Evolutionary conservation across 1,284 basidiomycete genomes (phyloP).

Genomic region (Moesziomyces antarcticus): DNA sequence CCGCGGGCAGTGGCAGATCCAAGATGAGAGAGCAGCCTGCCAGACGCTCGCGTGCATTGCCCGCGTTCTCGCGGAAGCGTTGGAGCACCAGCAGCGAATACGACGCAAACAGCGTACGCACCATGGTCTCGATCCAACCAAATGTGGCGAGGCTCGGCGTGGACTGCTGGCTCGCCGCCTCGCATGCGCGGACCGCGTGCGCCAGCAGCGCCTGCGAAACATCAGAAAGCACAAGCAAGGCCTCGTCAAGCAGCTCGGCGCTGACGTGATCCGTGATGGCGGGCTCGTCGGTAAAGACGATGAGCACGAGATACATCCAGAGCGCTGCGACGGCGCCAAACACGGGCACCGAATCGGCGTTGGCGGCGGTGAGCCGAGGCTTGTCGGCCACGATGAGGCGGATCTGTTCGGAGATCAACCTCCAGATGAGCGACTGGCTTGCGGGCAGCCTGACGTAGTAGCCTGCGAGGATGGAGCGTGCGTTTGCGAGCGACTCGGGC

Average conservation of each 20-base stretch:
- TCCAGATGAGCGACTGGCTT: slow-evolving; percentile 54
- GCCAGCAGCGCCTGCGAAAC: slow-evolving; percentile 35
- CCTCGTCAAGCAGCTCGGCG: slow-evolving; percentile 40
- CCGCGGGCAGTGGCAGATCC: slow-evolving; percentile 53
- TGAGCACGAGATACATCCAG: slow-evolving; percentile 60
- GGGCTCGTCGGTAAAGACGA: slow-evolving; percentile 53
- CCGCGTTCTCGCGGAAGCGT: slow-evolving; percentile 52
- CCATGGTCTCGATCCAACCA: slow-evolving; percentile 55
- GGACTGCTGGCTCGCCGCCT: slow-evolving; percentile 5
- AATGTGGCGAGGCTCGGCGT: slow-evolving; percentile 21
- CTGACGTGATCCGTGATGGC: slow-evolving; percentile 46
- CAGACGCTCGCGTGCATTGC: slow-evolving; percentile 33
- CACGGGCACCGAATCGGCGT: slow-evolving; percentile 31
- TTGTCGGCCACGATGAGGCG: slow-evolving; percentile 11
- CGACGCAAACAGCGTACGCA: slow-evolving; percentile 54
- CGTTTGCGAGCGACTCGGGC: slow-evolving; percentile 52
- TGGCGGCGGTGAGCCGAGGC: slow-evolving; percentile 11
- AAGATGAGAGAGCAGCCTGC: slow-evolving; percentile 51
- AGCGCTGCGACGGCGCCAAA: slow-evolving; percentile 52
- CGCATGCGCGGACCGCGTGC: slow-evolving; percentile 13
- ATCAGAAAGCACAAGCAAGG: slow-evolving; percentile 43
- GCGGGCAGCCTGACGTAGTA: slow-evolving; percentile 57
- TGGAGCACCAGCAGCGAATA: slow-evolving; percentile 60
- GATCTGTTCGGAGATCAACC: slow-evolving; percentile 48
- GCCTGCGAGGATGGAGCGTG: slow-evolving; percentile 55